Evolutionary conservation across 495 filamentous ascomycete species (phyloP).

Genomic region (Neurospora sp.): DNA sequence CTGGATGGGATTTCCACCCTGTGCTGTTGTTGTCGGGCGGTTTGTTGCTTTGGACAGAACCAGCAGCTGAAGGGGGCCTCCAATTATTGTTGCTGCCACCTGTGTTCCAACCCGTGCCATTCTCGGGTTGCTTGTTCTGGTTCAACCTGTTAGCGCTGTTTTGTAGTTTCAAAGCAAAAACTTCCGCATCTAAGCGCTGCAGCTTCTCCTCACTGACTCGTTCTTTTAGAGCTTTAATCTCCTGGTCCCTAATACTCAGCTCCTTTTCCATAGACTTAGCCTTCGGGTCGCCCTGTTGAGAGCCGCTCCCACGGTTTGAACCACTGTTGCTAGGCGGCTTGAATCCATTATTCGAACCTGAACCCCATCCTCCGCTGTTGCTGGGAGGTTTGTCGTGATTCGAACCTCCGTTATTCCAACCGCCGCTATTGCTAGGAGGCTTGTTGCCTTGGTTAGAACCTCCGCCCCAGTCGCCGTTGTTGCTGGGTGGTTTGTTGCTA

Average conservation of each 20-base stretch:
- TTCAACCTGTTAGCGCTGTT: background rate
- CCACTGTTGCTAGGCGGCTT: background rate
- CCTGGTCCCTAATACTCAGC: background rate
- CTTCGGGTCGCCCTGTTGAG: background rate
- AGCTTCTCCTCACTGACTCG: background rate
- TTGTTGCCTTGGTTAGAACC: background rate
- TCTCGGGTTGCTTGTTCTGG: background rate
- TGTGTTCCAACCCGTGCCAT: background rate
- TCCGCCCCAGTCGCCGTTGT: background rate
- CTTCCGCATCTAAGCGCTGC: background rate
- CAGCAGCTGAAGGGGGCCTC: background rate
- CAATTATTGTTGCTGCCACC: background rate
- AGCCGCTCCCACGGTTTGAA: background rate
- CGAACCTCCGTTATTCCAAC: background rate
- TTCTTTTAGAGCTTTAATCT: background rate
- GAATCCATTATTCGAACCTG: background rate
- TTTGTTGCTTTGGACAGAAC: background rate
- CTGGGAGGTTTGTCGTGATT: background rate
- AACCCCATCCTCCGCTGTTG: background rate
- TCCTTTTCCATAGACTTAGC: background rate
- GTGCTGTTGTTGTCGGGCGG: background rate
- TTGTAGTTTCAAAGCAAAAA: background rate
- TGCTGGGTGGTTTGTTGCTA: background rate
- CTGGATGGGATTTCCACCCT: background rate
- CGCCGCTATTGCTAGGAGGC: background rate